Evolutionary conservation across 1,139 yeast species (phyloP), one percentile per base, ranked within the genome.

Genomic region (Debaryomyces fabryi): DNA sequence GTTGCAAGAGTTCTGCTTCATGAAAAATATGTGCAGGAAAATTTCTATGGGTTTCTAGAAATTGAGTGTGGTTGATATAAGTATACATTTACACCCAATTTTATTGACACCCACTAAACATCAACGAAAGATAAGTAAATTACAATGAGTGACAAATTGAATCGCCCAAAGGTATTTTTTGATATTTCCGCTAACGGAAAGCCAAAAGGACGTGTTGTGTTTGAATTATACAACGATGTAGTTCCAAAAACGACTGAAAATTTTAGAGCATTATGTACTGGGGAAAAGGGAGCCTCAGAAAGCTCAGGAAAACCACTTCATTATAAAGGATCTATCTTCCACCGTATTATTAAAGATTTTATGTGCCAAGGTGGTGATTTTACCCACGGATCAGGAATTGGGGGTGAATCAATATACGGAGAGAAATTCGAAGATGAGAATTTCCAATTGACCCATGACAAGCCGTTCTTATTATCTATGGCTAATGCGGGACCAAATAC

Each of bases 351-450:
- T 66, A 87, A 88, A 65, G 83, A 82, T 45, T 91, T 91, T 65
- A 92, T 92, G 97, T 80, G 88, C 60, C 98, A 91, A 72, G 97
- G 97, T 66, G 99, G 99, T 61, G 99, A 93, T 64, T 92, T 92
- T 74, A 91, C 97, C 40, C 84, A 82, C 54, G 89, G 87, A 21
- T 75, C 87, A 57, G 98, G 98, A 27, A 88, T 93, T 33, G 98
- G 98, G 39, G 98, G 98, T 48, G 96, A 88, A 68, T 87, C 96
- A 27, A 92, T 91, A 57, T 93, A 92, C 65, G 98, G 98, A 13
- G 97, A 88, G 60, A 91, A 89, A 68, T 93, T 93, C 64, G 96
- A 88, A 63, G 99, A 93, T 65, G 99, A 93, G 70, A 87, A 86
- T 68, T 92, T 93, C 67, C 69, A 78, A 49, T 69, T 82, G 57